Percentiles rank a stretch among this genome's conserved stretches.
Evolutionary conservation across 768 basidiomycete species (phyloP).

Genomic region (Mycena sanguinolenta): DNA sequence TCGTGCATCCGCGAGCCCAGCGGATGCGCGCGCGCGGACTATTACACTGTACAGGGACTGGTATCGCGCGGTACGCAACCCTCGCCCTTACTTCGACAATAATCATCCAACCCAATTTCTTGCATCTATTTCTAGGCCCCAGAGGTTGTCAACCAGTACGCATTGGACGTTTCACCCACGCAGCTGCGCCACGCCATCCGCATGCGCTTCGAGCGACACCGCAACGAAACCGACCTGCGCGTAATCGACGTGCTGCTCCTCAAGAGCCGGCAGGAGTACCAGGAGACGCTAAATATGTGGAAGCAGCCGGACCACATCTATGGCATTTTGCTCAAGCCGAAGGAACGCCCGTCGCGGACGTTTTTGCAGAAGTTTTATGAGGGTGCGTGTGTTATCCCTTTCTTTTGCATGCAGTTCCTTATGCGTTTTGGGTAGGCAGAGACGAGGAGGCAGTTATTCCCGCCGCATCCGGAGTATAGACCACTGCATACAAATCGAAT

Average conservation of each 20-base stretch:
- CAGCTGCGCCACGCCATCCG: conserved; percentile 87
- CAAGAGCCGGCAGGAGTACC: conserved; percentile 89
- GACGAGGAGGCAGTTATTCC: conserved; percentile 82
- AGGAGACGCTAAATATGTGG: conserved; percentile 96
- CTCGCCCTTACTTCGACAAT: too few species aligned
- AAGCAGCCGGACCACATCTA: conserved; percentile 87
- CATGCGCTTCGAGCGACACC: conserved; percentile 88
- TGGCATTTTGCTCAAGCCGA: conserved; percentile 73
- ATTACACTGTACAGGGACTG: conserved; percentile 91
- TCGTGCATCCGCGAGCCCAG: conserved; percentile 64
- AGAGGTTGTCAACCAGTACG: conserved; percentile 83
- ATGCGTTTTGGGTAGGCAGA: conserved; percentile 64
- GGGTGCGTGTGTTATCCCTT: conserved; percentile 59
- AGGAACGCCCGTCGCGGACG: conserved; percentile 60
- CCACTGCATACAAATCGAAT: conserved; percentile 23
- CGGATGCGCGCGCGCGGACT: conserved; percentile 77
- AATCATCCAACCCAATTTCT: too few species aligned
- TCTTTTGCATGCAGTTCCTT: conserved; percentile 2
- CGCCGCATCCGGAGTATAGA: conserved; percentile 70
- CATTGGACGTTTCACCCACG: conserved; percentile 82
- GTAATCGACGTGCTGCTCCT: conserved; percentile 90
- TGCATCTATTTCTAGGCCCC: conserved; percentile 77
- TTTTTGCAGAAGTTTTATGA: conserved; percentile 90
- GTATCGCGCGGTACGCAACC: conserved; percentile 85
- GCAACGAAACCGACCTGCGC: too few species aligned